Base-by-base conservation (phyloP, 345 rosid species). In the Gossypioides kirkii region DNA sequence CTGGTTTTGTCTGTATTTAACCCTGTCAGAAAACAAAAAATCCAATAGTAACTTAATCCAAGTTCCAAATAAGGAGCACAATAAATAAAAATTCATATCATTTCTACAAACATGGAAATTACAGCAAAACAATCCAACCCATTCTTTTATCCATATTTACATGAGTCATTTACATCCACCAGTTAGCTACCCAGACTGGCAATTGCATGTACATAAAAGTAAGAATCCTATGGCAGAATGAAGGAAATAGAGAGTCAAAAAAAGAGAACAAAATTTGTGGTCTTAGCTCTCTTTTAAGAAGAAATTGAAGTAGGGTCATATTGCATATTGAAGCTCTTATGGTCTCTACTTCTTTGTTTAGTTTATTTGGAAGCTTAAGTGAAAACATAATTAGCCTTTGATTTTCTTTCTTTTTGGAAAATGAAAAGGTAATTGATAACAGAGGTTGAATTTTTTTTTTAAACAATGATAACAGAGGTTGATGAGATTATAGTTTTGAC, bases 311-410 rank as follows among this genome's bases (percentile, higher is more conserved):
- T 47, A 8, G 17, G 38, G 38, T 59, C 73, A 55, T 26, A 23
- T 4, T 61, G 26, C 8, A 25, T 36, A 38, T n/a, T 41, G 45
- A 20, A 53, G 76, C 75, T 78, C 77, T 77, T 79, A 70, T 72
- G 76, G 79, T 43, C 76, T 74, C 82, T 52, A 58, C 73, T 64
- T 73, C 74, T 59, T n/a, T 65, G 36, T 58, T 59, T 70, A 8
- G 74, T 71, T 67, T 38, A 67, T 17, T 20, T 67, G 71, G 42
- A 8, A 13, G 55, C 26, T 73, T 32, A 36, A 36, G 58, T 53
- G 58, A 53, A 45, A 52, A 43, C 62, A 52, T 77, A 66, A 73
- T 73, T 67, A 60, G 79, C 77, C 79, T 74, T 76, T 45, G 75
- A 79, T 32, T 32, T 32, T 32, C 38, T 32, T 32, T 32, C 38